These are phyloP conservation scores for Cryphonectria parasitica DNA, from an alignment of 2,329 filamentous ascomycete genomes.

Conservation along the genomic window DNA sequence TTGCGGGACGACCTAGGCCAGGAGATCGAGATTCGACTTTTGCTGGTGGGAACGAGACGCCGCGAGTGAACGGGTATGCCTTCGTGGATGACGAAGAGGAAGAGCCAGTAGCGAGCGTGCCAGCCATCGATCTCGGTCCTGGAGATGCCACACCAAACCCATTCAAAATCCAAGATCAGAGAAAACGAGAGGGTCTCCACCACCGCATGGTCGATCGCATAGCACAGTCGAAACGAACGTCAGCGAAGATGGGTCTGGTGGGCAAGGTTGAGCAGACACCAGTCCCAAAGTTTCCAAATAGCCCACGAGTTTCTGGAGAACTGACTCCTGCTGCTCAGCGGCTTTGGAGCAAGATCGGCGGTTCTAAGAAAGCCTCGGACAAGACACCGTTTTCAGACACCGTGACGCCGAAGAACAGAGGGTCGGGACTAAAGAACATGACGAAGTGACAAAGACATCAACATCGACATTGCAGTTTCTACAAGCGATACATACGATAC, in stretches of 20 bases:
- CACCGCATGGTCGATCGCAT: constrained; percentile 85
- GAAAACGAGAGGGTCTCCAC: constrained; percentile 79
- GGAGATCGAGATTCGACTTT: constrained; percentile 64
- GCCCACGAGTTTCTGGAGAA: constrained; percentile 58
- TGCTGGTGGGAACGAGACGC: constrained; percentile 73
- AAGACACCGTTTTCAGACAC: constrained; percentile 46
- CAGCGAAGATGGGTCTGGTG: constrained; percentile 61
- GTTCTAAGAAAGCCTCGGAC: constrained; percentile 39
- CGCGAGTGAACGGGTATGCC: constrained; percentile 88
- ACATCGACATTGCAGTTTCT: background rate
- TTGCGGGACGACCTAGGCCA: constrained; percentile 70
- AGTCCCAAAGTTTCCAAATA: constrained; percentile 72
- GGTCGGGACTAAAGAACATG: constrained; percentile 41
- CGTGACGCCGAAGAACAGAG: constrained; percentile 45
- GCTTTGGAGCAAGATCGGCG: constrained; percentile 66
- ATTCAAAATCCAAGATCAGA: constrained; percentile 77
- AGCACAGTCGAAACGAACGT: constrained; percentile 69
- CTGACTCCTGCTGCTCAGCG: constrained; percentile 77
- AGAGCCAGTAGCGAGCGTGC: constrained; percentile 39
- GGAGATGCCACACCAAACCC: constrained; percentile 72
- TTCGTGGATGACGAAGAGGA: constrained; percentile 85
- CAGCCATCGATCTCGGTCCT: constrained; percentile 61
- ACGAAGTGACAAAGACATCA: constrained; percentile 35
- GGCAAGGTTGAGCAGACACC: constrained; percentile 63
- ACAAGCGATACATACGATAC: constrained; percentile 22